Percentiles rank a stretch among this genome's conserved stretches.
Evolutionary conservation across 495 filamentous ascomycete species (phyloP).

Genomic region (Aspergillus bertholletiae): DNA sequence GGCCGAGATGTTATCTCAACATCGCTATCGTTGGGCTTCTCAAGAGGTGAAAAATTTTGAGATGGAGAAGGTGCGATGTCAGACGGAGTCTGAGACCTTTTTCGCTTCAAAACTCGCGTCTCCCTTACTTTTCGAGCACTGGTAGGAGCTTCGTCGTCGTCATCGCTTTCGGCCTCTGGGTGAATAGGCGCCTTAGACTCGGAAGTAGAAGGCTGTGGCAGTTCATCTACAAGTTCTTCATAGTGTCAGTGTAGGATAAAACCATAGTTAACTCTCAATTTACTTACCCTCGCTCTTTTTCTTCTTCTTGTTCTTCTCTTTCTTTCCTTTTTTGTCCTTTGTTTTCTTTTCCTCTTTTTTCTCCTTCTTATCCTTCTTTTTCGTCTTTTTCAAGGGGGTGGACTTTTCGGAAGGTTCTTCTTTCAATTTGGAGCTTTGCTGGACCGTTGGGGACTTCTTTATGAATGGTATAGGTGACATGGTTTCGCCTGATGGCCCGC

Average conservation of each 20-base stretch:
- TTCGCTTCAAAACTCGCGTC: slow-evolving; percentile 11
- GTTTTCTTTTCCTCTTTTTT: slow-evolving; percentile 1
- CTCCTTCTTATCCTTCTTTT: background rate
- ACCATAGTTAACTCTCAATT: background rate
- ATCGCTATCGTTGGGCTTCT: slow-evolving; percentile 23
- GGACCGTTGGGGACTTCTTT: slow-evolving; percentile 1
- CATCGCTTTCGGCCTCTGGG: slow-evolving; percentile 18
- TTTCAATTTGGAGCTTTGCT: background rate
- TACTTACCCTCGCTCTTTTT: background rate
- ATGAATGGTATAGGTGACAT: slow-evolving; percentile 1
- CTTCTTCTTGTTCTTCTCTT: background rate
- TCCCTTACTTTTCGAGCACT: slow-evolving; percentile 14
- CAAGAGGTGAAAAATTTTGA: background rate
- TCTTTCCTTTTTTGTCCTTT: background rate
- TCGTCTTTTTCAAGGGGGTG: background rate
- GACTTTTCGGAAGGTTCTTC: background rate
- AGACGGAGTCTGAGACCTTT: slow-evolving; percentile 9
- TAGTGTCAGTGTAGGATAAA: background rate
- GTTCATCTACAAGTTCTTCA: background rate
- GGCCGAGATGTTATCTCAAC: slow-evolving; percentile 21
- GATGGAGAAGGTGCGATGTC: background rate
- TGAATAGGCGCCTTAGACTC: background rate
- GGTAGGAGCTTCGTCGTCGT: slow-evolving; percentile 10
- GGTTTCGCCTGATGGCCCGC: background rate
- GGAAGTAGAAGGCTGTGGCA: background rate